phyloP scores from a whole-genome alignment of 768 basidiomycete species.

The Cystobasidium onofrii region DNA sequence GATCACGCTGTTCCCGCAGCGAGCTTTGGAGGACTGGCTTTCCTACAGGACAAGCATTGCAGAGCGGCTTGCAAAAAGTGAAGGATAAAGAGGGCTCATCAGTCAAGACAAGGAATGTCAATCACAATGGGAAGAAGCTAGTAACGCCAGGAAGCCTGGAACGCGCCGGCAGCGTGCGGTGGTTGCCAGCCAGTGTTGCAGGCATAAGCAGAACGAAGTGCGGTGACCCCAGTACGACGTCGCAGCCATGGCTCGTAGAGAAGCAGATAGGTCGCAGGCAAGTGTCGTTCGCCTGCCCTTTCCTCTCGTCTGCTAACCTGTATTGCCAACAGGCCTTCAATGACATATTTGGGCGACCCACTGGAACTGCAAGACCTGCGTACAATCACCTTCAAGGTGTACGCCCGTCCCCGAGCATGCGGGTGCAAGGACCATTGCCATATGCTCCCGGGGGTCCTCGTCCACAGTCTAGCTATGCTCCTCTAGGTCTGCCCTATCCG shows the following conservation, averaged over 20 bases:
- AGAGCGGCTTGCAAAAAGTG: too few species aligned
- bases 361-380: not conserved
- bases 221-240: not conserved
- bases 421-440: not conserved
- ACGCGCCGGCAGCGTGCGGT: not conserved
- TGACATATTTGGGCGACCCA: conserved; percentile 20
- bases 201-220: not conserved
- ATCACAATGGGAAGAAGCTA: too few species aligned
- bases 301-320: not conserved
- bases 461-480: not conserved
- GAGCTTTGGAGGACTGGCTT: too few species aligned
- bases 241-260: not conserved
- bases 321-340: not conserved
- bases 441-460: not conserved
- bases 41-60: too few species aligned
- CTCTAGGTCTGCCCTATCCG: not conserved
- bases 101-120: too few species aligned
- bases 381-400: not conserved
- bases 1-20: too few species aligned
- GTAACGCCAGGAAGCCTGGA: too few species aligned
- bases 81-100: too few species aligned
- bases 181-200: not conserved
- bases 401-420: not conserved
- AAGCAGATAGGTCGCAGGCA: conserved; percentile 17
- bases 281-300: not conserved